Percentiles rank a stretch among this genome's conserved stretches.
Conservation (phyloP, 345 rosid genomes). For the Boechera retrofracta region DNA sequence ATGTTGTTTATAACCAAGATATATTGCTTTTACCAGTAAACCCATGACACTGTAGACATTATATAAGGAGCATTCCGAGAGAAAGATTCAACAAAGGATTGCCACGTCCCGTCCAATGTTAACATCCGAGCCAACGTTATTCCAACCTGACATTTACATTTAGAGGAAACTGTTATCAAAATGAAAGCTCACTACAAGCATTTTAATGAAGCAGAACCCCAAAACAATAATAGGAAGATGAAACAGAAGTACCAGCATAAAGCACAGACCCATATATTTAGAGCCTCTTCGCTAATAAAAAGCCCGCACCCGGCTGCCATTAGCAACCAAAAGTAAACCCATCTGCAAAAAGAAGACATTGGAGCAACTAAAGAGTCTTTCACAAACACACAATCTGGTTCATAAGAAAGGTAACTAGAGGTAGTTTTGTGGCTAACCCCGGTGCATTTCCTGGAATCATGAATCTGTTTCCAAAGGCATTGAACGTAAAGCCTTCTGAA, state of each 20-base stretch:
- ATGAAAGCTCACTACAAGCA: slow-evolving; percentile 7
- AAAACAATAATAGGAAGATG: slow-evolving; percentile 35
- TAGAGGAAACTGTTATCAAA: slow-evolving; percentile 3
- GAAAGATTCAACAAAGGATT: slow-evolving; percentile 67
- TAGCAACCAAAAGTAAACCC: slow-evolving; percentile 93
- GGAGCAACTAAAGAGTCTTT: neutral
- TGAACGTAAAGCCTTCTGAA: slow-evolving; percentile 66
- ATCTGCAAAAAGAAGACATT: slow-evolving; percentile 51
- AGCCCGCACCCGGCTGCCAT: slow-evolving; percentile 95
- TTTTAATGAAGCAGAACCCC: neutral
- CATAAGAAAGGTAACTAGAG: neutral
- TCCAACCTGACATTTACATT: slow-evolving; percentile 62
- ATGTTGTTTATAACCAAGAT: slow-evolving; percentile 16
- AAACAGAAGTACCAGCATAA: slow-evolving; percentile 66
- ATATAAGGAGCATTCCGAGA: slow-evolving; percentile 64
- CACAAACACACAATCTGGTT: neutral
- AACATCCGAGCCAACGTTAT: slow-evolving; percentile 76
- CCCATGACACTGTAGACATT: slow-evolving; percentile 79
- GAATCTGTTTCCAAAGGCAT: slow-evolving; percentile 73
- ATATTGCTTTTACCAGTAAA: slow-evolving; percentile 68
- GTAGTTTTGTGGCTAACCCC: slow-evolving; percentile 51
- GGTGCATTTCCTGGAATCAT: slow-evolving; percentile 79
- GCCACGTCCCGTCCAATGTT: slow-evolving; percentile 84
- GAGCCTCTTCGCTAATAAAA: slow-evolving; percentile 89
- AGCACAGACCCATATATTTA: slow-evolving; percentile 96